Base-by-base conservation (phyloP, 148 eudicot species). In the Heliosperma pusillum region DNA sequence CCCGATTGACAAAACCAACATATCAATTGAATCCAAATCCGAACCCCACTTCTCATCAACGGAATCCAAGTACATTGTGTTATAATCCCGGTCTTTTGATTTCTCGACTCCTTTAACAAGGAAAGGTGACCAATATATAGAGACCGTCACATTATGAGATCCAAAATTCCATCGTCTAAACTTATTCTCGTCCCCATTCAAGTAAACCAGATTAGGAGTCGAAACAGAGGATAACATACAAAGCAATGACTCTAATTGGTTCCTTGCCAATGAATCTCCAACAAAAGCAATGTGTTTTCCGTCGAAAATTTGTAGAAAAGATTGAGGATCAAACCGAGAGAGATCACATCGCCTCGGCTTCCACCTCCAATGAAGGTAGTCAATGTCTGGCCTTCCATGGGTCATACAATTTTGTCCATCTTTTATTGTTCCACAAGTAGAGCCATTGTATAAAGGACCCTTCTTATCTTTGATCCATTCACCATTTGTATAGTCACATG, bases 191-290 rank as follows among this genome's bases (percentile, higher is more conserved):
- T 87, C 89, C 10, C 96, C 96, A 26, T 71, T 75, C 12, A 81
- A 74, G 81, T 88, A 92, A 2, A 85, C 70, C 50, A 92, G 86
- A 30, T 77, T 57, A 55, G 93, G 90, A n/a, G 71, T 30, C 3
- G 95, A 90, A 66, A 59, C 66, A 3, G 97, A 85, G 61, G 91
- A 65, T 24, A 92, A 63, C 96, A 90, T 74, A 71, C 98, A 95
- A 10, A 95, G 73, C 24, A 95, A 81, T 7, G 98, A 95, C 73
- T 95, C 98, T 40, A 95, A 56, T 76, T 95, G 98, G 81, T 95
- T 95, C 72, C 98, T 86, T 53, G 96, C 97, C 81, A 95, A 80
- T 61, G 98, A 92, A 66, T 95, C 98, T 36, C 98, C 98, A 47
- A 95, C 96, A 84, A 95, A 95, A 10, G 98, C 98, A 27, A 95